Evolutionary conservation across 2,329 filamentous ascomycete species (phyloP).

Genomic region (Pseudovirgaria hyperparasitica): DNA sequence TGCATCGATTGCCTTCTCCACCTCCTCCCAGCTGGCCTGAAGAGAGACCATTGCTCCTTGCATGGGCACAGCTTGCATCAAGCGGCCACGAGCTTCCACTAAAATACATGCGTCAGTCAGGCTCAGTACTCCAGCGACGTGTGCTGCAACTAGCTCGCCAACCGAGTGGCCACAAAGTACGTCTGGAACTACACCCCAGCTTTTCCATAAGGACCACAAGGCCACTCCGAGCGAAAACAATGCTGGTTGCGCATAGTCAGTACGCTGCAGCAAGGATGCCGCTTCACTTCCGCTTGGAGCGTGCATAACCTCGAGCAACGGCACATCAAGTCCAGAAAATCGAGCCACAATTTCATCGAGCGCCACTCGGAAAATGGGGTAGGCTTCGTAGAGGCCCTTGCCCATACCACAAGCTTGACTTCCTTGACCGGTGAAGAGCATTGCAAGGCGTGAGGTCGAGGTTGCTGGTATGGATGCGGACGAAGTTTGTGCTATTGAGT

Average conservation of each 20-base stretch:
- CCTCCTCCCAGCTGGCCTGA: slow-evolving; percentile 1
- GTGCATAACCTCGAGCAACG: neutral
- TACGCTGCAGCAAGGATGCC: slow-evolving; percentile 10
- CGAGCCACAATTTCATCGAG: slow-evolving; percentile 5
- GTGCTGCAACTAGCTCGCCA: slow-evolving; percentile 7
- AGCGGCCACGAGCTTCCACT: slow-evolving; percentile 5
- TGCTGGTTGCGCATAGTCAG: slow-evolving; percentile 4
- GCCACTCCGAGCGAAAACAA: slow-evolving; percentile 6
- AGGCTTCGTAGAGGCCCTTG: slow-evolving; percentile 6
- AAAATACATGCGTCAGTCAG: slow-evolving; percentile 5
- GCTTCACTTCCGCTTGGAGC: slow-evolving; percentile 7
- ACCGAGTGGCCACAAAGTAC: slow-evolving; percentile 7
- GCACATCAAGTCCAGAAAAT: neutral
- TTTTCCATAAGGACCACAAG: slow-evolving; percentile 3
- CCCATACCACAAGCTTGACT: slow-evolving; percentile 6
- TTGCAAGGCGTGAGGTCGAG: slow-evolving; percentile 12
- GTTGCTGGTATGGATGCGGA: neutral
- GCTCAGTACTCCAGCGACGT: slow-evolving; percentile 5
- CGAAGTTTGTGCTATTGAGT: slow-evolving; percentile 1
- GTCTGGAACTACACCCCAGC: slow-evolving; percentile 6
- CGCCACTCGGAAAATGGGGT: slow-evolving; percentile 12
- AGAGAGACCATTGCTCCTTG: slow-evolving; percentile 14
- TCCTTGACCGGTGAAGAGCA: slow-evolving; percentile 13
- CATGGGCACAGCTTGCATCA: slow-evolving; percentile 3
- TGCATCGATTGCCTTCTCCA: neutral